Evolutionary conservation across 2,329 filamentous ascomycete genomes (phyloP), one percentile per base, ranked within the genome.

Genomic region (Xylaria polymorpha): DNA sequence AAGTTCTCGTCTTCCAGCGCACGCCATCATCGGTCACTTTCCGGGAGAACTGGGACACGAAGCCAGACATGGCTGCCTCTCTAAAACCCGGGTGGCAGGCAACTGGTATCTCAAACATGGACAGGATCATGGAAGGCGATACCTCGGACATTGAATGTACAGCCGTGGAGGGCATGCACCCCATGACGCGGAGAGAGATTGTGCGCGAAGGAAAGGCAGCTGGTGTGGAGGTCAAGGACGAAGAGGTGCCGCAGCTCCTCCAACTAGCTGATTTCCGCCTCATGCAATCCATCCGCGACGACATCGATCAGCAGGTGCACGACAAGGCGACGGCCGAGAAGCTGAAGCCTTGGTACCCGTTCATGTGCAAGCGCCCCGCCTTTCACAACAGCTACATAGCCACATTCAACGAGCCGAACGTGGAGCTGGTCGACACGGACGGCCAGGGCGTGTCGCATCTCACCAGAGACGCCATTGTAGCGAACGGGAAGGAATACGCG

Each of bases 351-450:
- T 61, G 59, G 59, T 61, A 61, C 10, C 22, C 59, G 7, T 61
- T 61, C 46, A 61, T 61, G 59, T 61, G 59, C 59, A 61, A 61
- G 48, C 48, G 60, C 22, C 48, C 60, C 1, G 46, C 60, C 14
- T 62, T 62, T 8, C 46, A 53, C n/a, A 62, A 62, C 37, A 37
- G 43, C 46, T 61, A 61, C 20, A 15, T 61, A 4, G 46, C 12
- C 1, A 22, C 59, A 14, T 61, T 61, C 46, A 61, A 61, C 43
- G 25, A 37, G 10, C 32, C 44, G 7, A 61, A 61, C 14, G 59
- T 61, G 5, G 59, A 51, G 20, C 46, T 61, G 4, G 59, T 61
- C 2, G 59, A 61, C 14, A 61, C 59, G 4, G 35, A 51, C 10
- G 59, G 59, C 14, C 59, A 61, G 59, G 59, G 59, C 6, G 46